Evolutionary conservation across 441 rosid genomes (phyloP).

Genomic region (Arabidopsis lyrata): DNA sequence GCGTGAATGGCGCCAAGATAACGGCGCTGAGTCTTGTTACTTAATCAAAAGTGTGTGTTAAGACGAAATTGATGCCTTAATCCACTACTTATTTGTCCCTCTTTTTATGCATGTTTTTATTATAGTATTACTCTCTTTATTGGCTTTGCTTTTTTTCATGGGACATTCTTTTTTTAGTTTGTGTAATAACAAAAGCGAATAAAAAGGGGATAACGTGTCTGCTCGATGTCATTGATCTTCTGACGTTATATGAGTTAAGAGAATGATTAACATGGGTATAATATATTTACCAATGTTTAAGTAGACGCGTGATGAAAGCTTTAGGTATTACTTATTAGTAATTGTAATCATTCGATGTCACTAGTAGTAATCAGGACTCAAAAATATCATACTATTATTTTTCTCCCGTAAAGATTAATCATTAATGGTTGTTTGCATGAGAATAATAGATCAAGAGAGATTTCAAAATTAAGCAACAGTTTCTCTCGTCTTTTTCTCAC

Average conservation of each 20-base stretch:
- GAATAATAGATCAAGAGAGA: constrained; percentile 6
- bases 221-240: constrained; percentile 38
- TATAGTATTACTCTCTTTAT: not conserved
- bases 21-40: constrained; percentile 47
- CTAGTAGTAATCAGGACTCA: not conserved
- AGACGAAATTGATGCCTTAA: constrained; percentile 44
- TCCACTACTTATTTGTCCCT: constrained; percentile 11
- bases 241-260: not conserved
- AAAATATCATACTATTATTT: not conserved
- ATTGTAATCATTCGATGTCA: constrained; percentile 30
- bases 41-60: constrained; percentile 28
- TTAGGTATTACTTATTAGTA: not conserved
- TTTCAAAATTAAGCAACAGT: not conserved
- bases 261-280: constrained; percentile 12
- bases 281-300: constrained; percentile 10
- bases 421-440: constrained; percentile 20
- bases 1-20: constrained; percentile 48
- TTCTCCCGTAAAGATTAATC: not conserved
- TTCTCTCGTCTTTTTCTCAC: not conserved
- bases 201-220: constrained; percentile 38
- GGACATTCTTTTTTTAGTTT: constrained; percentile 19
- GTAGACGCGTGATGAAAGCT: constrained; percentile 26
- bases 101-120: constrained; percentile 22
- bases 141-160: constrained; percentile 9
- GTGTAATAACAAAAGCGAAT: constrained; percentile 32